Percentiles rank a stretch among this genome's conserved stretches.
Conservation (phyloP, 2,329 filamentous ascomycete genomes). For the Cercospora sesami region DNA sequence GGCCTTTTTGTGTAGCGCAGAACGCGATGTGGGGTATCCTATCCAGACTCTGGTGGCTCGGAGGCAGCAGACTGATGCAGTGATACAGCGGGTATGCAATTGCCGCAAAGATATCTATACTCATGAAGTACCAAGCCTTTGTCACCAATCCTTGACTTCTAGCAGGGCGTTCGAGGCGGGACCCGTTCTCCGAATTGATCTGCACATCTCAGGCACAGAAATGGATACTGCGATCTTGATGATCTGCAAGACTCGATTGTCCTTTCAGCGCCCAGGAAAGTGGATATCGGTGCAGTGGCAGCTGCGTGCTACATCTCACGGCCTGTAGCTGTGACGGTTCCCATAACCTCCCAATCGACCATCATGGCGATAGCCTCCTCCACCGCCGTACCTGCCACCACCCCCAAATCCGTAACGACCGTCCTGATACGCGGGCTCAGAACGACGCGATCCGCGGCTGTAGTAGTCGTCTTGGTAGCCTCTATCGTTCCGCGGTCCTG, state of each 20-base stretch:
- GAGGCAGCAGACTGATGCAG: not conserved
- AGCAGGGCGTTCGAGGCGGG: not conserved
- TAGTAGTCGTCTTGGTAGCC: constrained; percentile 31
- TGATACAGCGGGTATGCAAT: not conserved
- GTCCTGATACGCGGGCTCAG: constrained; percentile 44
- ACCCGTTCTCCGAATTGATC: not conserved
- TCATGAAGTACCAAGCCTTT: constrained; percentile 2
- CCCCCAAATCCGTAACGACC: constrained; percentile 47
- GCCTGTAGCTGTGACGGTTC: constrained; percentile 9
- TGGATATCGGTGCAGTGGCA: not conserved
- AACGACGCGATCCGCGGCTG: constrained; percentile 30
- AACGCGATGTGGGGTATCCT: not conserved
- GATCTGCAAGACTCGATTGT: not conserved
- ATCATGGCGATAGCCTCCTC: constrained; percentile 30
- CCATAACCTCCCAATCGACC: constrained; percentile 22
- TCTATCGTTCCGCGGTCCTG: constrained; percentile 26
- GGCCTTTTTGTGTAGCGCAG: not conserved
- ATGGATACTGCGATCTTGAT: not conserved
- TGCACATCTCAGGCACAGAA: not conserved
- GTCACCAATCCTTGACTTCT: not conserved
- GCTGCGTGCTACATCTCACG: not conserved
- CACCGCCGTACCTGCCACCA: constrained; percentile 27
- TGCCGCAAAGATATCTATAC: constrained; percentile 2
- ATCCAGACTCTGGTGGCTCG: not conserved
- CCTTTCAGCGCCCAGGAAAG: not conserved